Base-by-base conservation (phyloP, 2,329 filamentous ascomycete species). In the Penicillium sp. region DNA sequence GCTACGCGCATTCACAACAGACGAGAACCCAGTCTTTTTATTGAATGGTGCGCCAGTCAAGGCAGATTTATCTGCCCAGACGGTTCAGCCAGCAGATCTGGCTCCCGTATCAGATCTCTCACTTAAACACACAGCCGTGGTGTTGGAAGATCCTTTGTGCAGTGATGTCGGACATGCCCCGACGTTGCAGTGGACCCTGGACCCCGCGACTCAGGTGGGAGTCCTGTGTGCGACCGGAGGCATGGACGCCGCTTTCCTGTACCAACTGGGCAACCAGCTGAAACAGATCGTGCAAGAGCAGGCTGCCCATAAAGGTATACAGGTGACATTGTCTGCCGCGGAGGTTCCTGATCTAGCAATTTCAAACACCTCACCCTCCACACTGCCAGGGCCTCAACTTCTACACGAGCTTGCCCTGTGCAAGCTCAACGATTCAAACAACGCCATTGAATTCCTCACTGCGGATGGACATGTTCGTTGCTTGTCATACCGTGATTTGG, bases 401-500 rank as follows among this genome's bases (percentile, higher is more conserved):
- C 77, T 88, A 21, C 85, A 88, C 69, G 72, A 88, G 10, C 79
- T 96, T 8, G 82, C 94, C 46, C 72, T 77, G 27, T 65, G 65
- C 53, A 60, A 69, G 27, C 63, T 73, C 35, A 57, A 70, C n/a
- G 57, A 65, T 25, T 63, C 71, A 44, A 63, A 66, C 6, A 71
- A 72, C 39, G 88, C 89, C 8, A 80, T 92, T 58, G 87, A 91
- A 54, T 89, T 85, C 66, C 76, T 84, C 31, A 73, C 77, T 55
- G 62, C 76, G 42, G 75, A 82, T 60, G 80, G 78, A 29, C 67
- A 65, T 29, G 74, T 74, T 29, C 72, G 71, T 10, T 73, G 67
- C 1, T 68, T 89, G 41, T 84, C 85, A 0, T 95, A 92, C 67
- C 53, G 68, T 10, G 72, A 85, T 40, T 75, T 94, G 23, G 85